Conservation (phyloP, 257 asterid genomes). For the Coffea canephora region DNA sequence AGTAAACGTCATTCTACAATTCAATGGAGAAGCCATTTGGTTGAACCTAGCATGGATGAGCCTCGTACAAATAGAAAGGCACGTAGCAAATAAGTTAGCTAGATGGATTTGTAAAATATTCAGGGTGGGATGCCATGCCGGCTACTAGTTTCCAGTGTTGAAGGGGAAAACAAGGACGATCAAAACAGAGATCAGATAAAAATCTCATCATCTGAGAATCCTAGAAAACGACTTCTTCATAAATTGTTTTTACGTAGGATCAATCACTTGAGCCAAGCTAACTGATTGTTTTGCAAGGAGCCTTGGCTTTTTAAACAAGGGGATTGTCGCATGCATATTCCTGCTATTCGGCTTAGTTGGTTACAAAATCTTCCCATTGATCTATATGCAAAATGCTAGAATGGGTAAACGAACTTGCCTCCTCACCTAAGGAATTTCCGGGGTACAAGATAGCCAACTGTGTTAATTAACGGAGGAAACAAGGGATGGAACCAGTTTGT, state of each 20-base stretch:
- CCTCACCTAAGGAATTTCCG: not conserved
- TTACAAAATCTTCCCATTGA: not conserved
- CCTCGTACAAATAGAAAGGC: conserved; percentile 1
- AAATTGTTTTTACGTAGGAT: not conserved
- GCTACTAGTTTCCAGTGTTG: conserved; percentile 36
- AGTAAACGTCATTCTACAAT: conserved; percentile 29
- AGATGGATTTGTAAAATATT: conserved; percentile 23
- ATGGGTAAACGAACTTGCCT: not conserved
- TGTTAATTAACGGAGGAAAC: not conserved
- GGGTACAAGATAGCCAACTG: not conserved
- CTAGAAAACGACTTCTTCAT: conserved; percentile 22
- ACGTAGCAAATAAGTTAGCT: conserved; percentile 1
- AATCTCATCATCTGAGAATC: conserved; percentile 35
- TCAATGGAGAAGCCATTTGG: not conserved
- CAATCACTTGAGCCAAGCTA: not conserved
- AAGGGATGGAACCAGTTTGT: not conserved
- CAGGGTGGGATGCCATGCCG: conserved; percentile 29
- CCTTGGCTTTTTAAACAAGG: not conserved
- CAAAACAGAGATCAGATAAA: conserved; percentile 5
- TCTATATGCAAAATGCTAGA: not conserved
- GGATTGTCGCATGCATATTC: not conserved
- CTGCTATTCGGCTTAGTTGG: not conserved
- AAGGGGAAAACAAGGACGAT: conserved; percentile 43
- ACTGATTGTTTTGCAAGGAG: not conserved
- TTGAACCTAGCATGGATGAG: not conserved